Base-by-base conservation (phyloP, 352 stramenopile species). In the Phytopythium oedochilum region DNA sequence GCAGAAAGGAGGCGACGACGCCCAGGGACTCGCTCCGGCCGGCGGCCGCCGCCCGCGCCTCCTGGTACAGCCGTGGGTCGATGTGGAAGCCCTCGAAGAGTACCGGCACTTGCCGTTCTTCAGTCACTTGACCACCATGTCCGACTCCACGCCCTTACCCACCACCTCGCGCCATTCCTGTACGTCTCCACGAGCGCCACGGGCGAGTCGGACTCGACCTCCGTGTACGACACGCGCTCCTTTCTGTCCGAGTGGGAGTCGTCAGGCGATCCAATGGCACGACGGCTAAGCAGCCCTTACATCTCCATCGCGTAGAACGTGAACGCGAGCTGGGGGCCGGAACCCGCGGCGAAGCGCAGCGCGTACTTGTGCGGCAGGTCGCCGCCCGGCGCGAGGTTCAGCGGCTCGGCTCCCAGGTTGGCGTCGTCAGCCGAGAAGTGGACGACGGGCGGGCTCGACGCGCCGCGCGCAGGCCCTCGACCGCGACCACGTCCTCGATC, bases 271-370 rank as follows among this genome's bases (percentile, higher is more conserved):
- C n/a, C n/a, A n/a, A n/a, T n/a, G n/a, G n/a, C n/a, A n/a, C n/a
- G n/a, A n/a, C n/a, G n/a, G n/a, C 9, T 23, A 1, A 39, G 9
- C 2, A 11, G 28, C n/a, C 28, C 6, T 38, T 12, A 38, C 28
- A 53, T 69, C 28, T 83, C 89, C 59, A 76, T 71, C 58, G 68
- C 86, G 71, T 98, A 99, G 14, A 99, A 74, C 23, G 94, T 94
- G 71, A 98, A 98, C 17, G 94, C 94, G 10, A 98, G 92, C 63
- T 99, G 96, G 59, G 86, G 97, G 45, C 96, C 95, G 70, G 98
- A 99, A 43, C 96, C 95, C 31, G 95, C 95, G 47, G 94, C 94
- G 63, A 98, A 98, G 40, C 94, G 91, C 31, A 99, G 74, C 9
- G 95, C 94, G 63, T 97, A 99, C 63, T 90, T 89, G 66, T 92